Base-by-base conservation (phyloP, 108 stramenopile species). In the Discostella stelligeroides region DNA sequence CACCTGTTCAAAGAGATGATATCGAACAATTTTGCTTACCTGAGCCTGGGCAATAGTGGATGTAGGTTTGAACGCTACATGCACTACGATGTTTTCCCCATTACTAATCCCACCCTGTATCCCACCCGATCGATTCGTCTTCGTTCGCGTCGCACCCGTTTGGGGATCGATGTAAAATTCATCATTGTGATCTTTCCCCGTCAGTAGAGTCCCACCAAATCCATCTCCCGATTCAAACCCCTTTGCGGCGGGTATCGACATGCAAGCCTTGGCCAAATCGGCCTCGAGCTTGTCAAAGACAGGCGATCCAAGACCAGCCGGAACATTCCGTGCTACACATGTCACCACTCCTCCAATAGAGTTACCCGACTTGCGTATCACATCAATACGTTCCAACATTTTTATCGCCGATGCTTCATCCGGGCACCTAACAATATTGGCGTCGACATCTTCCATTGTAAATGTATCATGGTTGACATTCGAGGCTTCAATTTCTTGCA, bases 211-310 rank as follows among this genome's bases (percentile, higher is more conserved):
- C 30, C 99, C 99, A 7, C 63, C 88, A 76, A 99, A 99, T 17
- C 99, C 99, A 76, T 89, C 88, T 23, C 99, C 99, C 18, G 96
- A 94, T 80, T 99, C 99, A 73, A 99, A 99, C 40, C 99, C 99
- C 82, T 99, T 99, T 58, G 97, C 95, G 28, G 98, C 99, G 46
- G 99, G 99, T 69, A 99, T 94, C 24, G 95, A 97, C 97, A 99
- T 91, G 82, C 97, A 97, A 20, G 97, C 99, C 91, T 99, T 98
- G 65, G 99, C 99, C 47, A 99, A 82, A 58, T 97, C 95, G 17
- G 99, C 99, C 71, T 99, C 99, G 25, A 98, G 84, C 80, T 99
- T 99, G 84, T 99, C 99, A 79, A 99, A 99, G 20, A 97, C 97
- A 2, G 99, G 99, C 20, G 91, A 77, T 27, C 99, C 99, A 9